Evolutionary conservation across 2,329 filamentous ascomycete genomes (phyloP), one percentile per base, ranked within the genome.

Genomic region (Aspergillus sojae): DNA sequence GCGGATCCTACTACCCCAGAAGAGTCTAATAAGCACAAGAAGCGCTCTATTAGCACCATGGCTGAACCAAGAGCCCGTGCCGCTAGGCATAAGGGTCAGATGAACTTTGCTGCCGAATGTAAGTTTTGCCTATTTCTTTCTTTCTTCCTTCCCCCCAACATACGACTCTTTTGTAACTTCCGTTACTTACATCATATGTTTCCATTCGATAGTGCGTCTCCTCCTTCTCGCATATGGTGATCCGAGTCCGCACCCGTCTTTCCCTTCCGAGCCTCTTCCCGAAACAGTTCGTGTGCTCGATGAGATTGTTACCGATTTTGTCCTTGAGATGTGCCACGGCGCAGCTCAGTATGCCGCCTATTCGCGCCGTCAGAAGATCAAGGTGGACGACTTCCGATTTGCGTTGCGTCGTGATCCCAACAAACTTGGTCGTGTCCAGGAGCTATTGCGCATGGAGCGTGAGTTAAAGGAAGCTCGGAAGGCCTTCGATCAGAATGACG

Each of bases 311-410:
- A 97, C 94, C 66, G 95, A 98, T 82, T 97, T 96, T 83, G 92
- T 98, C 76, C 93, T 96, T 76, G 93, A 95, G 77, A 89, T 95
- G 60, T 94, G 92, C 79, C 95, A 96, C 81, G 90, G 93, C 75
- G 94, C 95, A 4, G 92, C 93, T 5, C 88, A 92, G 52, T 89
- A 90, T 59, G 95, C 95, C 0, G 89, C 92, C 77, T 92, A 96
- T 78, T 89, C 91, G 2, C 91, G 93, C 0, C 91, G 95, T 2
- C 92, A 96, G 73, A 99, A 99, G 81, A 93, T 99, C 80, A 99
- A 99, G 78, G 92, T 96, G 73, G 94, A 97, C 74, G 95, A 99
- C 79, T 97, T 99, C 81, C 93, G 96, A 74, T 99, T 96, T 79
- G 93, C 93, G 45, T 87, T 98, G 70, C 88, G 95, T 36, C 88